Conservation (phyloP, 345 rosid species). For the Brassica napus region Da-Ae NC_063438.1:8871501-8872000, state of each 20-base stretch:
- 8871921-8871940: neutral
- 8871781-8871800: neutral
- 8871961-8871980: neutral
- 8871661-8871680: conserved; percentile 10
- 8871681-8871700: neutral
- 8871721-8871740: neutral
- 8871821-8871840: conserved; percentile 17
- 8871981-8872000: neutral
- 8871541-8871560: neutral
- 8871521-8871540: conserved; percentile 13
- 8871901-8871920: conserved; percentile 14
- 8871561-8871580: conserved; percentile 7
- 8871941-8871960: neutral
- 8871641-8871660: conserved; percentile 26
- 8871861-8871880: conserved; percentile 22
- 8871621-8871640: conserved; percentile 28
- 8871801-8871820: neutral
- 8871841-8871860: conserved; percentile 22
- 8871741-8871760: conserved; percentile 1
- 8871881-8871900: conserved; percentile 14
- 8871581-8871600: conserved; percentile 25
- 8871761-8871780: conserved; percentile 33
- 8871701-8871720: neutral
- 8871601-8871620: conserved; percentile 13
- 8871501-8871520: neutral